These are phyloP conservation scores for Kodamaea derodonti DNA, from an alignment of 1,139 yeast species.

Conservation along the genomic window DNA sequence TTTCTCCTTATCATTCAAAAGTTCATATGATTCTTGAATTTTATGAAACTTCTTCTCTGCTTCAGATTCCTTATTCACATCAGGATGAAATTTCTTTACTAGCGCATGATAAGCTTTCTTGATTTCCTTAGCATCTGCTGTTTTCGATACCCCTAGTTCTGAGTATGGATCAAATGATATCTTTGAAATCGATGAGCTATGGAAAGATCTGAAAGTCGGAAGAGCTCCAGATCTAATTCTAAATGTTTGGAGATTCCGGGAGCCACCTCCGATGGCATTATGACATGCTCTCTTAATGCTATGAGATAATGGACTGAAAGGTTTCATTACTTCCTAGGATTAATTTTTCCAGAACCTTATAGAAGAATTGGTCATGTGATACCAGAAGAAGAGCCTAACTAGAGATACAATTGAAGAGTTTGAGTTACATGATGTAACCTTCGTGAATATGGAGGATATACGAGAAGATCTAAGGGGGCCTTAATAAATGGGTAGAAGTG, in stretches of 20 bases:
- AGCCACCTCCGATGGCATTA: neutral
- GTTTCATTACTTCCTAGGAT: neutral
- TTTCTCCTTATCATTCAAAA: constrained; percentile 81
- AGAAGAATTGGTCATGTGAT: neutral
- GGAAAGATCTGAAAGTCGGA: constrained; percentile 18
- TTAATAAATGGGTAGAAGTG: neutral
- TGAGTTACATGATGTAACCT: no score
- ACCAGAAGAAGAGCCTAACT: no score
- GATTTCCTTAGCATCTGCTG: constrained; percentile 77
- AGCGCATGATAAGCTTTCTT: constrained; percentile 91
- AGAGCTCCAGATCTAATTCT: no score
- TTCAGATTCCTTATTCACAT: constrained; percentile 84
- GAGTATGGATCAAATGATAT: constrained; percentile 74
- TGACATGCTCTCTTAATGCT: neutral
- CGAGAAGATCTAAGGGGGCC: no score
- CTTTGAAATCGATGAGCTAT: constrained; percentile 16
- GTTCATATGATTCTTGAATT: constrained; percentile 91
- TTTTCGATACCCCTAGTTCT: constrained; percentile 69
- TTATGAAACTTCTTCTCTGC: constrained; percentile 90
- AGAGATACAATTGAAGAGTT: no score
- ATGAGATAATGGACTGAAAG: neutral
- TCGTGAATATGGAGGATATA: no score
- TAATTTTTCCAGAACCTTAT: neutral
- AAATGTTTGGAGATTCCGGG: neutral
- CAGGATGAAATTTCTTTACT: constrained; percentile 95